phyloP scores from a whole-genome alignment of 495 filamentous ascomycete species.

The Penicillium longicatenatum region DNA sequence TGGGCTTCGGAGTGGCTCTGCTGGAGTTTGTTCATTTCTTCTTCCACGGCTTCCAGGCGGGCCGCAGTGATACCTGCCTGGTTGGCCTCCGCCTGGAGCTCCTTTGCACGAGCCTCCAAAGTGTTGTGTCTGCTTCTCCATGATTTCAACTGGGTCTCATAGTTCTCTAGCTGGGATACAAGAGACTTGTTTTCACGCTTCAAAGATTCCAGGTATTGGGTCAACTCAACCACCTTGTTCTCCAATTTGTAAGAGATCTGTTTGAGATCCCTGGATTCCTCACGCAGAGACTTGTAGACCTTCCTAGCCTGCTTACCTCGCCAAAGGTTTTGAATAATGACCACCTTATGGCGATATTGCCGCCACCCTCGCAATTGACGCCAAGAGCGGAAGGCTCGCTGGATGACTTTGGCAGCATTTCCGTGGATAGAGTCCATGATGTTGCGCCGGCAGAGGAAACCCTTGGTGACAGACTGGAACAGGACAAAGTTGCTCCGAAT shows the following conservation, averaged over 20 bases:
- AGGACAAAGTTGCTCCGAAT: constrained; percentile 82
- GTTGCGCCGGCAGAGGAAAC: constrained; percentile 81
- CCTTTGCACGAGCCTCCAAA: constrained; percentile 87
- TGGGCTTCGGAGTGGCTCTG: constrained; percentile 81
- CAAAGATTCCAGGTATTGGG: constrained; percentile 87
- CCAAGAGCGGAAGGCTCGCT: constrained; percentile 84
- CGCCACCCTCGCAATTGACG: constrained; percentile 79
- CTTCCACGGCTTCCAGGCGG: constrained; percentile 82
- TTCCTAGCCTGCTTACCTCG: constrained; percentile 79
- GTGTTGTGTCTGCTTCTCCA: constrained; percentile 90
- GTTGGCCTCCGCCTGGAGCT: constrained; percentile 94
- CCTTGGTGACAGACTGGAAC: constrained; percentile 86
- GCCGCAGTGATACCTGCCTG: constrained; percentile 95
- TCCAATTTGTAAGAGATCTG: constrained; percentile 99
- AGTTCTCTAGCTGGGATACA: constrained; percentile 88
- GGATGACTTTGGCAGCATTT: constrained; percentile 88
- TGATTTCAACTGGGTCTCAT: constrained; percentile 91
- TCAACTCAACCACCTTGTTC: constrained; percentile 98
- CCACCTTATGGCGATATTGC: constrained; percentile 82
- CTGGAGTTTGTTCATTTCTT: constrained; percentile 92
- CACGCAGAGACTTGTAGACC: constrained; percentile 84
- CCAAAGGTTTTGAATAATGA: constrained; percentile 93
- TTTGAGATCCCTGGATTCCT: constrained; percentile 96
- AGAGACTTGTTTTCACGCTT: constrained; percentile 91
- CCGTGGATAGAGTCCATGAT: constrained; percentile 93